A percentile compares a stretch with the other conserved stretches of the same genome.
Conservation (phyloP, 164 flowering plant species). For the Vitis amurensis region DNA sequence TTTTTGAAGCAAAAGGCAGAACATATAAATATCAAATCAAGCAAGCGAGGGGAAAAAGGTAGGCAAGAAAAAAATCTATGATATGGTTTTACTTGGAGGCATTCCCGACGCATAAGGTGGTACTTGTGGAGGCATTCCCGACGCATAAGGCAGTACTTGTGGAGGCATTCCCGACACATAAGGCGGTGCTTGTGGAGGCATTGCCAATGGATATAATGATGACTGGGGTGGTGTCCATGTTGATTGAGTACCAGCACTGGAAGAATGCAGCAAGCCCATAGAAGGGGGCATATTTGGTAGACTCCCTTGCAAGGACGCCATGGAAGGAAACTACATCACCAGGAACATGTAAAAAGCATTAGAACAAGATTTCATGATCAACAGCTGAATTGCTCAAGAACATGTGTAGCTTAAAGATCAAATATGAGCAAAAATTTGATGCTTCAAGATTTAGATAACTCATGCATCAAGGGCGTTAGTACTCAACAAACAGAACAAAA, state of each 20-base stretch:
- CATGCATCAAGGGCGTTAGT: background rate
- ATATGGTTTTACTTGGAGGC: conserved; percentile 39
- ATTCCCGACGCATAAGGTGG: conserved; percentile 30
- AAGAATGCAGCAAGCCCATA: conserved; percentile 31
- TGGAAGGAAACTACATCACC: conserved; percentile 61
- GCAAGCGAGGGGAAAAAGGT: background rate
- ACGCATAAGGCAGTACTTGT: conserved; percentile 29
- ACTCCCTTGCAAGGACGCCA: conserved; percentile 59
- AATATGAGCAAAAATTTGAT: background rate
- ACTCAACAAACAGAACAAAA: too few species aligned
- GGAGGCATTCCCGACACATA: conserved; percentile 31
- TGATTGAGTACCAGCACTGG: conserved; percentile 40
- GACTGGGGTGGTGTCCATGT: conserved; percentile 52
- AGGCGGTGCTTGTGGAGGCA: conserved; percentile 29
- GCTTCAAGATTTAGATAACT: background rate
- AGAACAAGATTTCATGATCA: background rate
- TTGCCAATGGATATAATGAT: conserved; percentile 19
- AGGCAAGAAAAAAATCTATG: background rate
- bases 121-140: conserved; percentile 28
- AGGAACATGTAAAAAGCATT: conserved; percentile 8
- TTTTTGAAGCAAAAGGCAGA: conserved; percentile 3
- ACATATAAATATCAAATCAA: background rate
- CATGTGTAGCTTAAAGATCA: background rate
- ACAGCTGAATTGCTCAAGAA: background rate
- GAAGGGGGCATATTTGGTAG: conserved; percentile 43